Conservation (phyloP, 495 filamentous ascomycete genomes). For the Xylaria longipes region DNA sequence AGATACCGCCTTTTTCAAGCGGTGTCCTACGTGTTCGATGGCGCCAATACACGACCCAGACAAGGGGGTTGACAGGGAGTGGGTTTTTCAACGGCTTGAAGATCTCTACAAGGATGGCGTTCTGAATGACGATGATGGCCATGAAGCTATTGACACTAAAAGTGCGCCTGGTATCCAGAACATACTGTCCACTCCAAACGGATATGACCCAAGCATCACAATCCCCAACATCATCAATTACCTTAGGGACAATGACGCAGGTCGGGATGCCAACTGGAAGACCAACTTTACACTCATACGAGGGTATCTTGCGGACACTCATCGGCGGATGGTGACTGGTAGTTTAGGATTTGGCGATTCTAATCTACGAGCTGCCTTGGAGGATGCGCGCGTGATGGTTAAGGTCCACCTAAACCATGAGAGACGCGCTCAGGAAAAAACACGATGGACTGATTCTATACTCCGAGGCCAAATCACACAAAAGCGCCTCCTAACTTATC, state of each 20-base stretch:
- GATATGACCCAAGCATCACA: slow-evolving; percentile 15
- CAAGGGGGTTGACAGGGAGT: neutral
- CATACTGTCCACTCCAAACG: neutral
- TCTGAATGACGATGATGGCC: neutral
- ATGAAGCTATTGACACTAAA: neutral
- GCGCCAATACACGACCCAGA: slow-evolving; percentile 12
- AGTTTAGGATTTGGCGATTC: slow-evolving; percentile 32
- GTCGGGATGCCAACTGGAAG: slow-evolving; percentile 23
- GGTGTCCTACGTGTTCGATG: slow-evolving; percentile 11
- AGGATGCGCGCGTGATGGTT: slow-evolving; percentile 31
- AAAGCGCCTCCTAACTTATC: slow-evolving; percentile 32
- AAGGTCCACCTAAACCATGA: slow-evolving; percentile 21
- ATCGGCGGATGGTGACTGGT: slow-evolving; percentile 27
- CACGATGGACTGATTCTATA: slow-evolving; percentile 31
- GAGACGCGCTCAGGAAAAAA: slow-evolving; percentile 16
- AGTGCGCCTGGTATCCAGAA: neutral
- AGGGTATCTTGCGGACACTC: slow-evolving; percentile 31
- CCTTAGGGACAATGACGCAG: slow-evolving; percentile 34
- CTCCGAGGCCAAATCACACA: slow-evolving; percentile 22
- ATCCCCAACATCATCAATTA: slow-evolving; percentile 32
- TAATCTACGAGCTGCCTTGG: slow-evolving; percentile 22
- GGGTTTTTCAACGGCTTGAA: neutral
- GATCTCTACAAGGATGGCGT: slow-evolving; percentile 14
- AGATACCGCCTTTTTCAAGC: slow-evolving; percentile 20
- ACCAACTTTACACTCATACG: slow-evolving; percentile 20